Evolutionary conservation across 2,329 filamentous ascomycete species (phyloP).

Genomic region (Alternaria ventricosa): DNA sequence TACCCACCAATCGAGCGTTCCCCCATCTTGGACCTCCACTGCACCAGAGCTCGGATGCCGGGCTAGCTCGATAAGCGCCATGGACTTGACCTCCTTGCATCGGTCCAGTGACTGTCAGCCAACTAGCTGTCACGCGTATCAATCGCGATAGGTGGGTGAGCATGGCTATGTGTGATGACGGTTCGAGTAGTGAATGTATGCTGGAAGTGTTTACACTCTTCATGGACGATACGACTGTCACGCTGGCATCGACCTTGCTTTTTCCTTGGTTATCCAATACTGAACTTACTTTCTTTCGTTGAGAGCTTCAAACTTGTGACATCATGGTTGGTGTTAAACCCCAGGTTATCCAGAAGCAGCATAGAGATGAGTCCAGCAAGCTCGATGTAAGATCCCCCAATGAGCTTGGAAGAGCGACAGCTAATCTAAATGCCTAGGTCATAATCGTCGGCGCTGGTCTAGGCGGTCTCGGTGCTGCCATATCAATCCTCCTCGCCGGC

Average conservation of each 20-base stretch:
- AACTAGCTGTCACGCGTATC: conserved; percentile 13
- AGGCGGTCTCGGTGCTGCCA: conserved; percentile 61
- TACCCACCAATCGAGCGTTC: conserved; percentile 13
- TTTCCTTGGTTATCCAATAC: not conserved
- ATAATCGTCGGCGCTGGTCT: conserved; percentile 64
- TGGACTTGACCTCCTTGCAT: conserved; percentile 1
- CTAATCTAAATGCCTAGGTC: conserved; percentile 33
- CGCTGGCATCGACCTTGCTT: not conserved
- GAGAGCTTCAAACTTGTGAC: conserved; percentile 15
- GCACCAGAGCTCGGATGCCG: not conserved
- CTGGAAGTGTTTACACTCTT: conserved; percentile 4
- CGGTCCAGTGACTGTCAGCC: conserved; percentile 10
- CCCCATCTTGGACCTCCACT: conserved; percentile 11
- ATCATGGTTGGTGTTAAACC: conserved; percentile 37
- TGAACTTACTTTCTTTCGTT: not conserved
- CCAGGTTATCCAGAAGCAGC: conserved; percentile 32
- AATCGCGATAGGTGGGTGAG: conserved; percentile 28
- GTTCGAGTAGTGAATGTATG: conserved; percentile 8
- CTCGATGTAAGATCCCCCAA: conserved; percentile 30
- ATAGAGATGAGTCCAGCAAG: conserved; percentile 29
- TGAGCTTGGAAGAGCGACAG: not conserved
- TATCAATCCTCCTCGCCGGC: conserved; percentile 54
- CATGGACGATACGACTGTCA: not conserved
- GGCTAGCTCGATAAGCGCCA: conserved; percentile 20
- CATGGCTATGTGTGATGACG: conserved; percentile 23